phyloP scores from a whole-genome alignment of 1,139 yeast genomes.

The Hemisphaericaspora subhashii region DNA sequence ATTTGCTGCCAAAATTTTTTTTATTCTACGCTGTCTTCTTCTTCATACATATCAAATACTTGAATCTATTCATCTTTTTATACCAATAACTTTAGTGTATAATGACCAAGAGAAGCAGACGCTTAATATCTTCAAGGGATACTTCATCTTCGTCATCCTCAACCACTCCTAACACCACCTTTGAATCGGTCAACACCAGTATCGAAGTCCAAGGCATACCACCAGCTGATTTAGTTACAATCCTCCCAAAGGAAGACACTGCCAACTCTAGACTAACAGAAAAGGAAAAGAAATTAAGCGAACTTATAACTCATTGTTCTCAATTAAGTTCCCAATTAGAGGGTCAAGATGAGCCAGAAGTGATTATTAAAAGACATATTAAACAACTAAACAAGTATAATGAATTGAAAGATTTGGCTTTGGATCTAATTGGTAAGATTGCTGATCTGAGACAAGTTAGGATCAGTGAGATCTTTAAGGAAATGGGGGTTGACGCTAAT shows the following conservation, averaged over 20 bases:
- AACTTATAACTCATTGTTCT: slow-evolving; percentile 37
- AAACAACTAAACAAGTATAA: slow-evolving; percentile 44
- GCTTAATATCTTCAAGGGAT: too few species aligned
- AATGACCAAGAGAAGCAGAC: too few species aligned
- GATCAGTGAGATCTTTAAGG: slow-evolving; percentile 40
- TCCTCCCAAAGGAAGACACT: too few species aligned
- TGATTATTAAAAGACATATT: slow-evolving; percentile 45
- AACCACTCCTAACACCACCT: not conserved
- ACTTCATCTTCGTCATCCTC: slow-evolving; percentile 1
- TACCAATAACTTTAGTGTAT: too few species aligned
- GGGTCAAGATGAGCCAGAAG: slow-evolving; percentile 28
- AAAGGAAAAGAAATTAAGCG: slow-evolving; percentile 31
- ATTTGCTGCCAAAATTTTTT: too few species aligned
- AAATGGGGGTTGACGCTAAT: slow-evolving; percentile 20
- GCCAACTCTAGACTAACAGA: slow-evolving; percentile 7
- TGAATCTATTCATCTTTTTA: too few species aligned
- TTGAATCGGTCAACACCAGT: not conserved
- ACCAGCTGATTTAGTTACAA: too few species aligned
- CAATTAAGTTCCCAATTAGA: slow-evolving; percentile 37
- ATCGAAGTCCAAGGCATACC: too few species aligned
- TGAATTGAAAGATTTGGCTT: slow-evolving; percentile 51
- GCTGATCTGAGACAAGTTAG: slow-evolving; percentile 49
- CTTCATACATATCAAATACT: too few species aligned
- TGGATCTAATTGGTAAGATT: slow-evolving; percentile 49
- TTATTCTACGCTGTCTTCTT: too few species aligned